phyloP scores from a whole-genome alignment of 768 basidiomycete genomes.

The Rubroboletus satanas region DNA sequence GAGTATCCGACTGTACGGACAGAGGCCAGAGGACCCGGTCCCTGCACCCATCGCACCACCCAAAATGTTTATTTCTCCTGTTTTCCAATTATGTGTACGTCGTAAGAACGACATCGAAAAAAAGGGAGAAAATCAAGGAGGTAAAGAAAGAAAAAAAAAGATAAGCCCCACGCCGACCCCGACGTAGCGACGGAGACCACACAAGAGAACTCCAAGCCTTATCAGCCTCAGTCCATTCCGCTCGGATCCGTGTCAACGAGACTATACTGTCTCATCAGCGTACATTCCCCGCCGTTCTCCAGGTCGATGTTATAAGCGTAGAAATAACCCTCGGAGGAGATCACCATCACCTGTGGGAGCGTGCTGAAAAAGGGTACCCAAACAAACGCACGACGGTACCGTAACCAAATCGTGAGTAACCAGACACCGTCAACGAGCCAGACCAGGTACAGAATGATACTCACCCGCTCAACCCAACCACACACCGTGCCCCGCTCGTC shows the following conservation, averaged over 20 bases:
- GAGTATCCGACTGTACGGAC: no score
- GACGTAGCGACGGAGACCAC: not conserved
- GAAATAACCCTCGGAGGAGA: conserved; percentile 93
- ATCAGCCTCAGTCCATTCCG: conserved; percentile 28
- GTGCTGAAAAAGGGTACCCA: conserved; percentile 46
- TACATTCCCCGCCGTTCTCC: conserved; percentile 94
- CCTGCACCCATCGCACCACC: not conserved
- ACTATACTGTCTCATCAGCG: conserved; percentile 90
- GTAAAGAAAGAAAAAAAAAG: not conserved
- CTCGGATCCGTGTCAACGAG: conserved; percentile 27
- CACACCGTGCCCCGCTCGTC: conserved; percentile 69
- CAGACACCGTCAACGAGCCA: not conserved
- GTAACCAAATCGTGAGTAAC: not conserved
- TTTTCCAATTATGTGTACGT: not conserved
- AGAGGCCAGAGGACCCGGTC: no score
- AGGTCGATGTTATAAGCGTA: conserved; percentile 95
- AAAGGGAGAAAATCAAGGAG: not conserved
- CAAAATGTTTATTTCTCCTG: not conserved
- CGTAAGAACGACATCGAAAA: not conserved
- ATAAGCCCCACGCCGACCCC: not conserved
- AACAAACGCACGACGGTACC: not conserved
- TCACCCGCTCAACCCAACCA: conserved; percentile 87
- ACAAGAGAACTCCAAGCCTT: not conserved
- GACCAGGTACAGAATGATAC: conserved; percentile 26
- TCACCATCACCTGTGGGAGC: conserved; percentile 95